Base-by-base conservation (phyloP, 1,284 basidiomycete species). In the Volvariella surrecta region DNA sequence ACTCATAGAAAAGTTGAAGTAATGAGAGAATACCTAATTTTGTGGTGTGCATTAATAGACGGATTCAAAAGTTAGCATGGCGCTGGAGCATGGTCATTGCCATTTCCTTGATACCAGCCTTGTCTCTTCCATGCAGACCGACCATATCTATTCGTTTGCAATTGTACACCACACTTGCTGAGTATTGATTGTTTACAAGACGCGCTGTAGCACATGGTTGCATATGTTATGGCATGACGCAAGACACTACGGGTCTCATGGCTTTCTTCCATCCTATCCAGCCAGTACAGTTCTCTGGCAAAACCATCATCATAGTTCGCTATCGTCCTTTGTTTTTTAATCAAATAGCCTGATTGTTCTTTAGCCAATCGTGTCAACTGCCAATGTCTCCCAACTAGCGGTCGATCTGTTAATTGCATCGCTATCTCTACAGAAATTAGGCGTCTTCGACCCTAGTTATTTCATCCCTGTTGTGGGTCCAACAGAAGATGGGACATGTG, bases 1-100 rank as follows among this genome's bases (percentile, higher is more conserved):
- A 63, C 66, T 97, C 45, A 77, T 87, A 22, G 77, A 90, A 64
- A 91, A 94, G 66, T 60, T 95, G 46, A 84, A 89, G 63, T 65
- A 74, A 54, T 70, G 67, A 54, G 48, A 7, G 15, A n/a, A 35
- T 35, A 35, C 24, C 24, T 6, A 28, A 28, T 6, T 28, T 28
- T 28, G 24, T 28, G 24, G 6, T 28, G 24, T 11, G n/a, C n/a
- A n/a, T n/a, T n/a, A n/a, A n/a, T n/a, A n/a, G n/a, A n/a, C n/a
- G n/a, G n/a, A n/a, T n/a, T n/a, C n/a, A n/a, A n/a, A n/a, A n/a
- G n/a, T n/a, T n/a, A n/a, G n/a, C n/a, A n/a, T n/a, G n/a, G n/a
- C n/a, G n/a, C n/a, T n/a, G n/a, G n/a, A n/a, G n/a, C n/a, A n/a
- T n/a, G n/a, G n/a, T n/a, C n/a, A n/a, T n/a, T n/a, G n/a, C n/a